Conservation (phyloP, 805 yeast species). For the Isabelozyma rhagii region DNA sequence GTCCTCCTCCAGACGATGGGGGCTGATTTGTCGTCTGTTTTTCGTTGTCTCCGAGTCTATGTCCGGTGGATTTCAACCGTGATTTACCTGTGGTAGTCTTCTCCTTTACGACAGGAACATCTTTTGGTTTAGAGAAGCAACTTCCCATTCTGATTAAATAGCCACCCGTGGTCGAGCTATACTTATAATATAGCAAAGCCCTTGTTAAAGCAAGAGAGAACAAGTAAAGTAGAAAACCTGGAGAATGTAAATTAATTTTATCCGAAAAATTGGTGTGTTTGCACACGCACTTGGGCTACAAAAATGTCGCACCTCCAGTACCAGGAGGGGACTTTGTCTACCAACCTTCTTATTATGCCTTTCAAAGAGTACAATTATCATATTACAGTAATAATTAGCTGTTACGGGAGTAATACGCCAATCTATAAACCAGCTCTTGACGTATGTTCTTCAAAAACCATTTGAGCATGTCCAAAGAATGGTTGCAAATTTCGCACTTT, state of each 20-base stretch:
- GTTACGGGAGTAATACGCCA: too few relatives aligned
- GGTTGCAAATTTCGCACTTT: too few relatives aligned
- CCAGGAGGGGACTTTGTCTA: too few relatives aligned
- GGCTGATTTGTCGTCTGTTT: neutral
- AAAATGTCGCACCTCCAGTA: too few relatives aligned
- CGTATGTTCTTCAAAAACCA: too few relatives aligned
- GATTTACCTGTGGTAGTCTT: conserved; percentile 1
- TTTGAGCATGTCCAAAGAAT: too few relatives aligned
- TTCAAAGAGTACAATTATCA: too few relatives aligned
- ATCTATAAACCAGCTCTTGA: too few relatives aligned
- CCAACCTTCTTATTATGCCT: too few relatives aligned
- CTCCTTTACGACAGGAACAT: neutral
- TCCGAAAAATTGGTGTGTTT: neutral
- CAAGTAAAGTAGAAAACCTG: neutral
- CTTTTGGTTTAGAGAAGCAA: conserved; percentile 17
- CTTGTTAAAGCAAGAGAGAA: neutral
- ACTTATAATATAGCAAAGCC: neutral
- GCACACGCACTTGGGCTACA: neutral
- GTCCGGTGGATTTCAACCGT: conserved; percentile 1
- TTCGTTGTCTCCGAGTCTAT: conserved; percentile 3
- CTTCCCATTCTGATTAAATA: conserved; percentile 15
- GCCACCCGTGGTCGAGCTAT: neutral
- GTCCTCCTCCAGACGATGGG: conserved; percentile 10
- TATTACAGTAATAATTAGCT: too few relatives aligned
- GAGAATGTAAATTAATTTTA: too few relatives aligned